Percentiles rank a stretch among this genome's conserved stretches.
Evolutionary conservation across 2,329 filamentous ascomycete species (phyloP).

Genomic region (Botrytis tulipae): DNA sequence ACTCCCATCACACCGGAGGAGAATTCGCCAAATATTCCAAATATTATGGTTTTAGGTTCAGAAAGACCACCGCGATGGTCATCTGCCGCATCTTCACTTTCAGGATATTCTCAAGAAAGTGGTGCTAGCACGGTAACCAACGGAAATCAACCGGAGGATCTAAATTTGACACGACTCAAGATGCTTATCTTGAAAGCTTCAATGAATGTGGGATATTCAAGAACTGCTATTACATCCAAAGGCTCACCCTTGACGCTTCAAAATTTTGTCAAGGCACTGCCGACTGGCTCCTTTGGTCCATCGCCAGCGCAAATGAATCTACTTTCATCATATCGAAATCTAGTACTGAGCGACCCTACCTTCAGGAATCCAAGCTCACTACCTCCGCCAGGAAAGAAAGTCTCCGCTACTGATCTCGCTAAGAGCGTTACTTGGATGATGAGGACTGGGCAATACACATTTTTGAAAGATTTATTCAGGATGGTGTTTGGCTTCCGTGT

Average conservation of each 20-base stretch:
- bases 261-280: conserved; percentile 72
- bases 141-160: conserved; percentile 63
- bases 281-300: conserved; percentile 74
- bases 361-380: conserved; percentile 57
- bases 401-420: conserved; percentile 72
- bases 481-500: conserved; percentile 81
- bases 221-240: conserved; percentile 42
- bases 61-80: conserved; percentile 69
- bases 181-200: conserved; percentile 80
- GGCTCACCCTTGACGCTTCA: conserved; percentile 57
- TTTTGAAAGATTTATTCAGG: conserved; percentile 77
- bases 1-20: conserved; percentile 80
- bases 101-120: conserved; percentile 71
- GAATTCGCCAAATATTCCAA: conserved; percentile 71
- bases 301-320: conserved; percentile 68
- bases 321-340: conserved; percentile 75
- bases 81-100: conserved; percentile 67
- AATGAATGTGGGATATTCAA: conserved; percentile 77
- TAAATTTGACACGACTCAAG: conserved; percentile 75
- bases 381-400: conserved; percentile 56
- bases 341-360: conserved; percentile 70
- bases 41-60: conserved; percentile 83
- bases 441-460: conserved; percentile 69
- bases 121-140: conserved; percentile 73
- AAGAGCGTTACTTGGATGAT: conserved; percentile 77